phyloP scores from a whole-genome alignment of 108 stramenopile genomes.

The Thalassiosira profunda region DNA sequence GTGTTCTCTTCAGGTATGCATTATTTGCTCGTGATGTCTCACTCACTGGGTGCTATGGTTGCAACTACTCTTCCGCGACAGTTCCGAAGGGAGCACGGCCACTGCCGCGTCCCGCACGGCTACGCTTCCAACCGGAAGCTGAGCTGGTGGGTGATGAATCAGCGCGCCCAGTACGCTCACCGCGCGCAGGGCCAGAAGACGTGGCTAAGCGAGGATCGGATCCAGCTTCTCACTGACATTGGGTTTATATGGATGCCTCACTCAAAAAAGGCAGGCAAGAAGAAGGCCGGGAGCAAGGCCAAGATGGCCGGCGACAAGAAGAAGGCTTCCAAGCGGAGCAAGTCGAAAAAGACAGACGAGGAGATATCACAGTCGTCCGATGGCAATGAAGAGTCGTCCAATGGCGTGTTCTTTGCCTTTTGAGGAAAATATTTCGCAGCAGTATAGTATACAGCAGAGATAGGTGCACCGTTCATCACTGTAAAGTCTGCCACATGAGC shows the following conservation, averaged over 20 bases:
- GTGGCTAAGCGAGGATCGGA: constrained; percentile 64
- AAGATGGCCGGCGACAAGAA: too few relatives aligned
- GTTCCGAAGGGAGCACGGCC: constrained; percentile 36
- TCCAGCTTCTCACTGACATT: constrained; percentile 57
- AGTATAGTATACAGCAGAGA: too few relatives aligned
- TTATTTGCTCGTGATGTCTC: too few relatives aligned
- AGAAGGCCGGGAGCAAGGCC: too few relatives aligned
- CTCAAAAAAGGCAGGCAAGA: not conserved
- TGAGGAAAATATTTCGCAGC: not conserved
- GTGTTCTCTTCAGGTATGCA: too few relatives aligned
- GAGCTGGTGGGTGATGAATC: constrained; percentile 71
- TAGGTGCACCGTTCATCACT: not conserved
- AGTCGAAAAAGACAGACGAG: not conserved
- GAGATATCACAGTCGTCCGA: not conserved
- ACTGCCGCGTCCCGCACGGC: constrained; percentile 78
- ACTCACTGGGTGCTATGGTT: too few relatives aligned
- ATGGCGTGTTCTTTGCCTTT: too few relatives aligned
- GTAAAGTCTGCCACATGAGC: not conserved
- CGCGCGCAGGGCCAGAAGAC: constrained; percentile 25
- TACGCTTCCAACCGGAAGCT: constrained; percentile 60
- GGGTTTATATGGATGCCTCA: constrained; percentile 66
- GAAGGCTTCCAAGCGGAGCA: not conserved
- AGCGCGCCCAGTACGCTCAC: constrained; percentile 68
- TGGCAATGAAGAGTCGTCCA: too few relatives aligned
- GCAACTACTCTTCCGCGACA: not conserved